A percentile compares a stretch with the other conserved stretches of the same genome.
phyloP scores from a whole-genome alignment of 768 basidiomycete species.

The Amanita rubescens region DNA sequence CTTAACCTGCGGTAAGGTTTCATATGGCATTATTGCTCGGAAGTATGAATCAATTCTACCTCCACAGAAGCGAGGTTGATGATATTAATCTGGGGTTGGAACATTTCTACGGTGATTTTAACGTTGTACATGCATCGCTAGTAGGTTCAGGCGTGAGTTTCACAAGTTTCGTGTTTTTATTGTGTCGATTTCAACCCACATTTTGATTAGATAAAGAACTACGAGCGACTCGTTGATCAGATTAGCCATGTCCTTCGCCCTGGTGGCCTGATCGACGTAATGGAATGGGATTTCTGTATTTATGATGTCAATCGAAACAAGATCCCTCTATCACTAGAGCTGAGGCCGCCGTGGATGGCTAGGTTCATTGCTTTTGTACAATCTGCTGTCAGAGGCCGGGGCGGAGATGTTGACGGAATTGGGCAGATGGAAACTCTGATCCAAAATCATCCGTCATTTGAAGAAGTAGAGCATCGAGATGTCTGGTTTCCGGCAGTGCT shows the following conservation, averaged over 20 bases:
- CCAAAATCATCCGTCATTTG: conserved; percentile 44
- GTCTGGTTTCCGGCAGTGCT: conserved; percentile 60
- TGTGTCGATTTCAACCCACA: conserved; percentile 7
- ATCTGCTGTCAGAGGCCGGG: conserved; percentile 45
- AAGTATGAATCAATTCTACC: not conserved
- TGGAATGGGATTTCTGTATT: conserved; percentile 65
- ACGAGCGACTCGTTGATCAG: conserved; percentile 53
- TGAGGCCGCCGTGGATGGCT: conserved; percentile 50
- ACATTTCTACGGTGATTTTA: conserved; percentile 73
- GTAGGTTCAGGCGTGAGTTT: conserved; percentile 63
- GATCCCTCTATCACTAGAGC: conserved; percentile 33
- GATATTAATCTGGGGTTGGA: conserved; percentile 81
- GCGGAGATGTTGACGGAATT: conserved; percentile 60
- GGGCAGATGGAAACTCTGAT: conserved; percentile 50
- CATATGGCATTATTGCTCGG: not conserved
- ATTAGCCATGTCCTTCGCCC: conserved; percentile 62
- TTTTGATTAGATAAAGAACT: conserved; percentile 56
- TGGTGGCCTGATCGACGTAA: conserved; percentile 56
- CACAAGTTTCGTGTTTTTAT: not conserved
- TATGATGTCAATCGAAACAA: conserved; percentile 44
- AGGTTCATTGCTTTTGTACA: conserved; percentile 54
- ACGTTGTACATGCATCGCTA: conserved; percentile 67
- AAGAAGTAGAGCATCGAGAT: conserved; percentile 48
- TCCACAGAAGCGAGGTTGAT: conserved; percentile 67
- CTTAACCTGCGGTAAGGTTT: conserved; percentile 53